phyloP scores from a whole-genome alignment of 2,329 filamentous ascomycete species.

The Cladophialophora carrionii region DNA sequence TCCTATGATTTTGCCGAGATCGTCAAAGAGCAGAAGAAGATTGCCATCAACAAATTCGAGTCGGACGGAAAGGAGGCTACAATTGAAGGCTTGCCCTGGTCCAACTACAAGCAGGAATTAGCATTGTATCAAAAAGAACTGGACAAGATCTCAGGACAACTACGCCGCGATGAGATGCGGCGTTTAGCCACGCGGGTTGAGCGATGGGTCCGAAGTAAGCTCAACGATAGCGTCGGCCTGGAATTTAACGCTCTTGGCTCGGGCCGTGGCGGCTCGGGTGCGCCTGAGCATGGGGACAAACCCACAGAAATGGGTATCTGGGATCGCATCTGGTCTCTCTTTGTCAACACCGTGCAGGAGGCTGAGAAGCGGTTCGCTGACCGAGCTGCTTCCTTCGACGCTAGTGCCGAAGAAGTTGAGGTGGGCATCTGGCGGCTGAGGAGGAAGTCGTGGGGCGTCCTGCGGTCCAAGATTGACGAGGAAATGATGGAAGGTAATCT shows the following conservation, averaged over 20 bases:
- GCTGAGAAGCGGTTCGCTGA: conserved; percentile 85
- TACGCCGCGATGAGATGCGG: conserved; percentile 95
- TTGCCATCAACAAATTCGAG: conserved; percentile 74
- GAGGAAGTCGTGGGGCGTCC: conserved; percentile 90
- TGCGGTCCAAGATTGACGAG: conserved; percentile 89
- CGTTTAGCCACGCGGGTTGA: conserved; percentile 87
- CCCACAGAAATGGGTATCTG: conserved; percentile 83
- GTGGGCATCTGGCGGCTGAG: conserved; percentile 90
- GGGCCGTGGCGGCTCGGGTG: conserved; percentile 78
- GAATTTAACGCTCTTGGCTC: conserved; percentile 97
- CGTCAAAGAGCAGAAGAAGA: conserved; percentile 78
- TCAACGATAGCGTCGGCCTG: conserved; percentile 83
- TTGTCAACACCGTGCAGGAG: conserved; percentile 78
- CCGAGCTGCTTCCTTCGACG: conserved; percentile 89
- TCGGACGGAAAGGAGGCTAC: conserved; percentile 72
- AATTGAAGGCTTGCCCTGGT: conserved; percentile 83
- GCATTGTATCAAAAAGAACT: conserved; percentile 85
- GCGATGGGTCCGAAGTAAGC: conserved; percentile 85
- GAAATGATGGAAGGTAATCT: conserved; percentile 98
- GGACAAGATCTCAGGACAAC: conserved; percentile 78
- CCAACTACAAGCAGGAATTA: conserved; percentile 79
- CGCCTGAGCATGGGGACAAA: conserved; percentile 76
- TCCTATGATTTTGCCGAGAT: conserved; percentile 95
- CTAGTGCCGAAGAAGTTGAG: conserved; percentile 85
- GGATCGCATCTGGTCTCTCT: conserved; percentile 92